These are phyloP conservation scores for Arabidopsis arenosa DNA, from an alignment of 345 rosid species.

Conservation along the genomic window DNA sequence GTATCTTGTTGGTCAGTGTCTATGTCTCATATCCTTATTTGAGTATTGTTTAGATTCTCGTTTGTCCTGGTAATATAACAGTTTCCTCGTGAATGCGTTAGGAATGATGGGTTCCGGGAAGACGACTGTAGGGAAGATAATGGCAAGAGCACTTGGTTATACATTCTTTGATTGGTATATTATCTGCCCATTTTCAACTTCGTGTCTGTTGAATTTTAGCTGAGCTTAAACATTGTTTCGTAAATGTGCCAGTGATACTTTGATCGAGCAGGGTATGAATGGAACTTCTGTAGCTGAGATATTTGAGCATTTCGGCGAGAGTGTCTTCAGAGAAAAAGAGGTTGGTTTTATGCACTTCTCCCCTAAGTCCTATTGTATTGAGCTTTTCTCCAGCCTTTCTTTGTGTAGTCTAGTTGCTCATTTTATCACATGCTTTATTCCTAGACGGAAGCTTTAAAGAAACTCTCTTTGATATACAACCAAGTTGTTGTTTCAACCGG, in stretches of 20 bases:
- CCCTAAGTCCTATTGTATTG: not conserved
- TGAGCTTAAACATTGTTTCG: conserved; percentile 29
- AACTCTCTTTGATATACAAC: conserved; percentile 58
- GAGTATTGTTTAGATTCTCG: conserved; percentile 22
- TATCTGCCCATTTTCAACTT: not conserved
- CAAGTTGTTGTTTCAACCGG: conserved; percentile 90
- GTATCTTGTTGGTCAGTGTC: conserved; percentile 92
- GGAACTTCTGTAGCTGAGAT: conserved; percentile 87
- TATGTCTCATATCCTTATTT: conserved; percentile 24
- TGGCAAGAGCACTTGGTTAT: conserved; percentile 70
- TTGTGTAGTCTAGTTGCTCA: conserved; percentile 8
- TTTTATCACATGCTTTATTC: conserved; percentile 21
- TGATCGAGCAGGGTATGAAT: conserved; percentile 67
- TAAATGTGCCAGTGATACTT: conserved; percentile 59
- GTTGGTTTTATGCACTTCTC: conserved; percentile 42
- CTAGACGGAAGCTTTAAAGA: conserved; percentile 69
- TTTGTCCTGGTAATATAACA: not conserved
- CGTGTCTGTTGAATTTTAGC: conserved; percentile 1
- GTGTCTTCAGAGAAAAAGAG: conserved; percentile 90
- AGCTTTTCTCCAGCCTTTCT: not conserved
- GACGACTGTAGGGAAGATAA: conserved; percentile 84
- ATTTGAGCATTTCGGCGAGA: conserved; percentile 79
- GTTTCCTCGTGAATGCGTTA: conserved; percentile 36
- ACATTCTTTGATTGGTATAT: conserved; percentile 80
- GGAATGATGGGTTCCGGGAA: conserved; percentile 99